Conservation (phyloP, 192 early-diverging fungal species). For the Cladochytrium replicatum region DNA sequence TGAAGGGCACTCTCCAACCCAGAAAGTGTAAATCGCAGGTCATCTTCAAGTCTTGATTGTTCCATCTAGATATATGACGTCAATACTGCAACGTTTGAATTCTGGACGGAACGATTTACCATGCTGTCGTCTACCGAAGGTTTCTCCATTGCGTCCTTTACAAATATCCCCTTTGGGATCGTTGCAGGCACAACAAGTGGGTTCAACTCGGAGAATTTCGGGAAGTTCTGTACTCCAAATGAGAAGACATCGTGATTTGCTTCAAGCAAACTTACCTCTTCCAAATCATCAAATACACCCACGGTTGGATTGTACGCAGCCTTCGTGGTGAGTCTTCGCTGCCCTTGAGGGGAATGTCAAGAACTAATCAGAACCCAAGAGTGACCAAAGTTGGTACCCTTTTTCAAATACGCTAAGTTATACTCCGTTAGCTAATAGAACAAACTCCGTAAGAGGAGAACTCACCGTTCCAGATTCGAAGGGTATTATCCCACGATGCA, state of each 20-base stretch:
- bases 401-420: slow-evolving; percentile 36
- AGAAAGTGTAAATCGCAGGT: background rate
- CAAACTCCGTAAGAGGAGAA: background rate
- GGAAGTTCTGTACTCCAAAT: slow-evolving; percentile 1
- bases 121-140: background rate
- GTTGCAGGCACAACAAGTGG: slow-evolving; percentile 24
- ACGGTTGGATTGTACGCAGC: slow-evolving; percentile 1
- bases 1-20: slow-evolving; percentile 1
- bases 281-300: slow-evolving; percentile 8
- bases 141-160: background rate
- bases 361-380: background rate
- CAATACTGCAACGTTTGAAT: background rate
- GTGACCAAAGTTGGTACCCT: slow-evolving; percentile 16
- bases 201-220: slow-evolving; percentile 28
- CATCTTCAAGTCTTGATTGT: slow-evolving; percentile 4
- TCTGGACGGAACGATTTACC: background rate
- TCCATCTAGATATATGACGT: slow-evolving; percentile 1
- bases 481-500: slow-evolving; percentile 48
- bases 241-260: background rate
- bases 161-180: background rate
- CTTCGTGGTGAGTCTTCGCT: slow-evolving; percentile 2
- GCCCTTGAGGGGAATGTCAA: slow-evolving; percentile 7
- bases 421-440: background rate
- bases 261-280: background rate
- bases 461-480: slow-evolving; percentile 47